Base-by-base conservation (phyloP, 257 asterid species). In the Fraxinus quadrangulata region DNA sequence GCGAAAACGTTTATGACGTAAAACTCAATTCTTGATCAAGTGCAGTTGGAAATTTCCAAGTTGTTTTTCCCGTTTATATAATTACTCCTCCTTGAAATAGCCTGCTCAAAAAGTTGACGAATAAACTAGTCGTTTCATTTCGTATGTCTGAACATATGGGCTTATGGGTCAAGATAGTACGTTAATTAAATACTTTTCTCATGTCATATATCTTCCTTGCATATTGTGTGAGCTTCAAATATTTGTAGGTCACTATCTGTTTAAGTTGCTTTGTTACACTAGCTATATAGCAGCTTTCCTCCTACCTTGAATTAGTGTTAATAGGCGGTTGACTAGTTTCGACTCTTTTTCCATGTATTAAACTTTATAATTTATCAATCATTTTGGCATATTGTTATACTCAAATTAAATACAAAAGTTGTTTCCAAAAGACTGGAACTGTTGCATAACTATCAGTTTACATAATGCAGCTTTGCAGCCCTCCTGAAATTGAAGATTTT, bases 401-500 rank as follows among this genome's bases (percentile, higher is more conserved):
- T 12, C 17, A 37, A 37, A 8, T 63, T 30, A 4, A 49, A 30
- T 23, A 49, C 2, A 19, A 54, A 17, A 28, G 19, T 36, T 31
- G 51, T 70, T 14, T 70, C 23, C 14, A 40, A 63, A 45, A 26
- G 23, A 51, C 7, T 0, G 3, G 47, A 59, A 59, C 67, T 77
- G 33, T 75, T 66, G 42, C 61, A 47, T 65, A 49, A 47, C 47
- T 71, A 71, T 73, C 66, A 67, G 67, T 75, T 7, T 33, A 45
- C 59, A 71, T 75, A 79, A 34, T 88, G 87, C 96, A 89, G 96
- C 87, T 84, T 79, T 79, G 78, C 77, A 45, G 82, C 26, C 84
- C 88, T 75, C 95, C 97, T 54, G 97, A 88, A 82, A 94, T 92
- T 76, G 99, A 94, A 88, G 99, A 92, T 82, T 94, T 92, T 82